Base-by-base conservation (phyloP, 495 filamentous ascomycete species). In the Tuber calosporum region DNA sequence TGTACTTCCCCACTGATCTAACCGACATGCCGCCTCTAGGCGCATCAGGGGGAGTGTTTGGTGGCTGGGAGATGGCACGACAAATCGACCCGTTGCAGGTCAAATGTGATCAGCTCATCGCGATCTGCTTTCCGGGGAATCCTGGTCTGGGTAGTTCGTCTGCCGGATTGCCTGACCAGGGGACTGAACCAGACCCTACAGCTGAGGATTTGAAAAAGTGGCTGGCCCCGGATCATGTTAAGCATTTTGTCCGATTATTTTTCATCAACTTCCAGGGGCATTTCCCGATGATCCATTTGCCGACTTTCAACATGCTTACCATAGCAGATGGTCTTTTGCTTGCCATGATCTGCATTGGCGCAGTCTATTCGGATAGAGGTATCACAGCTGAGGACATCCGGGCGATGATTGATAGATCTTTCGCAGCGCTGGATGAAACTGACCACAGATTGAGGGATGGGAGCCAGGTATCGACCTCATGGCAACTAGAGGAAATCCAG, bases 261-360 rank as follows among this genome's bases (percentile, higher is more conserved):
- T 76, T 88, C 81, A 86, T 83, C 72, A 87, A 89, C 79, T 91
- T 88, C 79, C 87, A 90, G 73, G 84, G 84, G 72, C 90, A 91
- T 81, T 89, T 90, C 81, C 86, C 90, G n/a, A 85, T 90, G 75
- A 84, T 92, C 20, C 90, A 92, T 75, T 83, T 89, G 75, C 88
- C 90, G 66, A 89, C 89, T 2, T 91, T 91, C 80, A 85, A 87
- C 72, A 85, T 88, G 42, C 82, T 86, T 69, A 84, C 86, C n/a
- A 85, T 86, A 53, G 87, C 88, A 79, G 85, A 87, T 67, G 88
- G 88, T 37, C 83, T 91, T 30, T 79, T 90, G 43, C 82, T 90
- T 22, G 84, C 85, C 30, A 89, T 91, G 84, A 86, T 91, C 72
- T 89, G 86, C 74, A 84, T 90, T 74, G 89, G 89, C 26, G 89